Base-by-base conservation (phyloP, 1,139 yeast species). In the Pichia sp. region DNA sequence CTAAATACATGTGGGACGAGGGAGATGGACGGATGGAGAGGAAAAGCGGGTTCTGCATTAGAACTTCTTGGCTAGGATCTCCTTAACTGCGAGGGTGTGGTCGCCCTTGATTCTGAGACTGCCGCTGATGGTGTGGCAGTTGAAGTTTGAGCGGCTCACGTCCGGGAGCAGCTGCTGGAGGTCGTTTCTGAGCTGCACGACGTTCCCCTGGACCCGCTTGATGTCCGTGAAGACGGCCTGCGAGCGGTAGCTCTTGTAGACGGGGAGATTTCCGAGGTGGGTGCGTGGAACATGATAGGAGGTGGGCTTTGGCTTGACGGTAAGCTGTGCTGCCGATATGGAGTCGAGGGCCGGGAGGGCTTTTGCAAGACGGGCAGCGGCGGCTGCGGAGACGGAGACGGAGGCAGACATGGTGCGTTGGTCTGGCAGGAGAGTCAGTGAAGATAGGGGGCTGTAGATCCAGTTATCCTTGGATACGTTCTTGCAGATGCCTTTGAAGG, bases 261-360 rank as follows among this genome's bases (percentile, higher is more conserved):
- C 84, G 33, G 93, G 93, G 71, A 88, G 75, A 65, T 84, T 83
- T 5, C 87, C 86, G 54, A 73, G 76, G 29, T 76, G 71, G 10
- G 87, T 76, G 68, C 85, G 82, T 45, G 74, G 70, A 41, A 86
- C 71, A 64, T 67, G 72, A 67, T 86, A 86, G 46, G 62, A 58
- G 6, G 56, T 53, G 31, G 47, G 55, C 46, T 55, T 45, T n/a
- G 64, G 60, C 38, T 59, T 61, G 10, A 60, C 59, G 30, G 60
- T 57, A 14, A 68, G 58, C 41, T 68, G 64, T 5, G 60, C 58
- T 2, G 58, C 51, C 4, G 59, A 51, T 16, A 69, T 58, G 10
- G 65, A 57, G n/a, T 58, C 58, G 8, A 69, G 48, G n/a, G 61
- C 34, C 16, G 73, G 72, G 27, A 69, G 55, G 1, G 64, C 55